phyloP scores from a whole-genome alignment of 257 asterid genomes.

The Solanum habrochaites region DNA sequence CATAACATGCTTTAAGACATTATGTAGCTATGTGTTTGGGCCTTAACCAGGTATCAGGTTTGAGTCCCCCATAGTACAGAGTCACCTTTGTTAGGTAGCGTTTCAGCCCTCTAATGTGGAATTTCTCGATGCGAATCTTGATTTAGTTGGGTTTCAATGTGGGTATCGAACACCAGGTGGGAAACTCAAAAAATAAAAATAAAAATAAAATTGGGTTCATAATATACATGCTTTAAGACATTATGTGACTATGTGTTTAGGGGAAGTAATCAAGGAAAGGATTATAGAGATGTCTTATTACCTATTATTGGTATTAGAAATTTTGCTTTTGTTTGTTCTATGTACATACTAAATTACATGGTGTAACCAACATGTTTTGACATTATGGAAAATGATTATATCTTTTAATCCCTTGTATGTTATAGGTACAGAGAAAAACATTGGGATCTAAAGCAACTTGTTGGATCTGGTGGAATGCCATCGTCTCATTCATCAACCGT shows the following conservation, averaged over 20 bases:
- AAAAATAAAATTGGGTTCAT: background rate
- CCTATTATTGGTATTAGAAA: background rate
- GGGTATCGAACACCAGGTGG: background rate
- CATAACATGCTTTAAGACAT: background rate
- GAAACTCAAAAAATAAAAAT: background rate
- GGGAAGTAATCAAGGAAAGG: background rate
- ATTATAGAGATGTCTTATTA: background rate
- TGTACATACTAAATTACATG: background rate
- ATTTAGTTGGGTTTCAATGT: background rate
- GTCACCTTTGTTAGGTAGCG: background rate
- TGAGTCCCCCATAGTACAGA: background rate
- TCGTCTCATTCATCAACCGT: constrained; percentile 97
- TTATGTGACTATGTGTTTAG: background rate
- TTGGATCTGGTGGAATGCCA: constrained; percentile 99
- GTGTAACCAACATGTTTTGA: background rate
- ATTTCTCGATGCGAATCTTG: no score
- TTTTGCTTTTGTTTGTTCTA: background rate
- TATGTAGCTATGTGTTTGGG: background rate
- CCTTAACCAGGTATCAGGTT: background rate
- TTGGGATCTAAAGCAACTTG: constrained; percentile 72
- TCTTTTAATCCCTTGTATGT: constrained; percentile 12
- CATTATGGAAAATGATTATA: background rate
- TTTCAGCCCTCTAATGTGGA: background rate
- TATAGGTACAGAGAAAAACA: constrained; percentile 83
- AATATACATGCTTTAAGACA: background rate